phyloP scores from a whole-genome alignment of 2,329 filamentous ascomycete species.

The Chaetomiaceae sp. region DNA sequence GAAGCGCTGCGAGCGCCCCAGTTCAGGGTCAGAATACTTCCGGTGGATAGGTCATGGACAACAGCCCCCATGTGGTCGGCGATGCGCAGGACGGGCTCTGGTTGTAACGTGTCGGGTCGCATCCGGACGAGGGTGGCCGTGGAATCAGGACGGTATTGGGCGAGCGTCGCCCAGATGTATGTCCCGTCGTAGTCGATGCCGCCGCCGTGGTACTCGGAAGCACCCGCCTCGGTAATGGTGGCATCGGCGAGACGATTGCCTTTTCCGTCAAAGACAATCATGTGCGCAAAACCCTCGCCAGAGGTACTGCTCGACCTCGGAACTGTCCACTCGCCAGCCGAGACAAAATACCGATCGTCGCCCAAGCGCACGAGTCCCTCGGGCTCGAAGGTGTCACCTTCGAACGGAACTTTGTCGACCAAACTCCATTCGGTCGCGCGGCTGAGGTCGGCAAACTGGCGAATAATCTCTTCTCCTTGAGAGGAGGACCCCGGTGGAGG shows the following conservation, averaged over 20 bases:
- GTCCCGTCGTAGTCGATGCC: constrained; percentile 47
- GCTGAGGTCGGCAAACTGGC: constrained; percentile 33
- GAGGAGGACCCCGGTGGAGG: constrained; percentile 34
- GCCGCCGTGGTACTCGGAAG: constrained; percentile 42
- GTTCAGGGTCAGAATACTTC: constrained; percentile 39
- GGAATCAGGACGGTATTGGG: constrained; percentile 45
- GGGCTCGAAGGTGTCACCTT: constrained; percentile 45
- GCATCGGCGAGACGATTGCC: constrained; percentile 42
- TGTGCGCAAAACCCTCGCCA: constrained; percentile 42
- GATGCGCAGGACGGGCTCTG: constrained; percentile 34
- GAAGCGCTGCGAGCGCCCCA: constrained; percentile 44
- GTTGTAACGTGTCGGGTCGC: constrained; percentile 35
- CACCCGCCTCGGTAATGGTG: constrained; percentile 37
- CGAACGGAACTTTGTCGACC: constrained; percentile 38
- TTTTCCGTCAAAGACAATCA: constrained; percentile 41
- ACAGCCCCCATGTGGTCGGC: constrained; percentile 45
- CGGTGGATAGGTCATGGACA: constrained; percentile 37
- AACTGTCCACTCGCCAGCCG: constrained; percentile 41
- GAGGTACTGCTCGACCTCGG: constrained; percentile 34
- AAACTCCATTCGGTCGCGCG: constrained; percentile 41
- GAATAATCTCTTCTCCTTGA: constrained; percentile 35
- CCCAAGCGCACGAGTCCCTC: constrained; percentile 45
- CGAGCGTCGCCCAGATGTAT: constrained; percentile 43
- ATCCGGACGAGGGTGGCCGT: constrained; percentile 41
- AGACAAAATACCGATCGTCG: constrained; percentile 41